A percentile compares a stretch with the other conserved stretches of the same genome.
phyloP scores from a whole-genome alignment of 441 rosid genomes.

The Erodium texanum region DNA sequence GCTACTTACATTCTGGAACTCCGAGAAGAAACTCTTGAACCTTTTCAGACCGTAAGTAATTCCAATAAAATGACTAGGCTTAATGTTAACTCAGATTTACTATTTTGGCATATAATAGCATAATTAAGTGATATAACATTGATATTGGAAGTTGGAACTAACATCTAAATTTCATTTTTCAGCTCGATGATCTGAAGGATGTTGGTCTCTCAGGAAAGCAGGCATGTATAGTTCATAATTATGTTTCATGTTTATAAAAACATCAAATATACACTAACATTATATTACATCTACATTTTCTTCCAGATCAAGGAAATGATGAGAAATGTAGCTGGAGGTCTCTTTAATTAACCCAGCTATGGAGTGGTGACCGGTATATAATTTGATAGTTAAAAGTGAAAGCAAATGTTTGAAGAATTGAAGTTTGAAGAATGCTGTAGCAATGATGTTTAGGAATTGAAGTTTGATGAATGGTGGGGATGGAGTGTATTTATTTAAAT shows the following conservation, averaged over 20 bases:
- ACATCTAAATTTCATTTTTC: conserved; percentile 10
- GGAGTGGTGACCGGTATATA: neutral
- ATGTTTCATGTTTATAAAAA: neutral
- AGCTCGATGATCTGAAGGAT: conserved; percentile 56
- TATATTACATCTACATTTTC: neutral
- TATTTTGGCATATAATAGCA: neutral
- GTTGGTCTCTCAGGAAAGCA: conserved; percentile 70
- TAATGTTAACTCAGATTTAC: neutral
- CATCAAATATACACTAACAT: neutral
- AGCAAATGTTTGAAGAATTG: neutral
- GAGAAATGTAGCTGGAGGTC: conserved; percentile 1
- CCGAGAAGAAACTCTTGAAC: conserved; percentile 54
- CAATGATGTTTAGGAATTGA: neutral
- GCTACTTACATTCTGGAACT: conserved; percentile 54
- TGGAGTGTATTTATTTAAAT: neutral
- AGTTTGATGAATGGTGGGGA: neutral
- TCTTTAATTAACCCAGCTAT: neutral
- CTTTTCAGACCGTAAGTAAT: conserved; percentile 51
- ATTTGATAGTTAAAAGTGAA: neutral
- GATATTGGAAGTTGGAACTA: neutral
- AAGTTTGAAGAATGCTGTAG: neutral
- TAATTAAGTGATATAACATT: too few relatives aligned
- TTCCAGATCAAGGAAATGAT: conserved; percentile 8
- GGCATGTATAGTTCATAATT: conserved; percentile 25
- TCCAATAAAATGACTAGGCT: too few relatives aligned